Base-by-base conservation (phyloP, 2,329 filamentous ascomycete species). In the Geosmithia morbida region DNA sequence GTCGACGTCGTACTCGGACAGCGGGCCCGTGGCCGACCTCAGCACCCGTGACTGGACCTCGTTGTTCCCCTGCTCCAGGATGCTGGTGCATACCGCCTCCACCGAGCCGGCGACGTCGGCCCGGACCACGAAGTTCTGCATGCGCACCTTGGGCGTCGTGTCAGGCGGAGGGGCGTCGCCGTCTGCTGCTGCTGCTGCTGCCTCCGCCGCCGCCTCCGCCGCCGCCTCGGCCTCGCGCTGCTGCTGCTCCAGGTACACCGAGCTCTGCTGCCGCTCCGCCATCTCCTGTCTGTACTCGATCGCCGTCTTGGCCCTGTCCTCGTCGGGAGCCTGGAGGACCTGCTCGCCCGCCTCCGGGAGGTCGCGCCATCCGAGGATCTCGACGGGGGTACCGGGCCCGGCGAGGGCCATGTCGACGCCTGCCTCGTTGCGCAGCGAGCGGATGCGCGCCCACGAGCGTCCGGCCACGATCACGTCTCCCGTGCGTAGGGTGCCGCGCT, bases 21-120 rank as follows among this genome's bases (percentile, higher is more conserved):
- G 74, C 20, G 81, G 72, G 1, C 92, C 94, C 1, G 92, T 84
- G 2, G 75, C 79, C 3, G 84, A 83, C 19, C 84, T 80, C 37
- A 98, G 75, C 49, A 98, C 72, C 48, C 80, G 78, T 14, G 89
- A 77, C 30, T 72, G 77, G 40, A 96, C 82, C 60, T 97, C 87
- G 55, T 87, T 81, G 66, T 84, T 95, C 52, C 89, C 88, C 52
- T 96, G 72, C 50, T 83, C 79, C 51, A 80, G 69, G 49, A 98
- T 74, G 8, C 83, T 82, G 45, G 86, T 83, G 50, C 81, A 72
- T 2, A 97, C 84, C 2, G 92, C 92, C 67, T 98, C 92, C 0
- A 89, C 88, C 0, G 90, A 97, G 39, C 92, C 92, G 51, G 84
- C 85, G 17, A 97, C 92, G 57, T 98, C 92, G 47, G 83, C 89